Base-by-base conservation (phyloP, 495 filamentous ascomycete species). In the Tirmania nivea region DNA sequence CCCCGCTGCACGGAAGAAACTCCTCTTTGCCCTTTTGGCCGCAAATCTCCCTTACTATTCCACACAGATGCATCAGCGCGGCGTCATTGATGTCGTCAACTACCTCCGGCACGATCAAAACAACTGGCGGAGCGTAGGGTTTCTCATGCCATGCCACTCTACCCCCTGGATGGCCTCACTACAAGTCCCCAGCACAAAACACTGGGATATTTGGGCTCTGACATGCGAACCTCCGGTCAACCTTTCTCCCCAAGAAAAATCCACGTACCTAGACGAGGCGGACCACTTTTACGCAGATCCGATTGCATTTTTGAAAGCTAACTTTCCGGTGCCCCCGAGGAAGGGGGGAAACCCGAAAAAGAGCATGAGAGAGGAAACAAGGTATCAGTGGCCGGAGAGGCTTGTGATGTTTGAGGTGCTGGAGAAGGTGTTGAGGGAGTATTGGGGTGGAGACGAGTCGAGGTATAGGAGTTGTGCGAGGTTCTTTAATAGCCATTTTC, bases 111-210 rank as follows among this genome's bases (percentile, higher is more conserved):
- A 70, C 14, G 78, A 84, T 49, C 51, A 59, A 25, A 49, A 61
- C 45, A 48, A 63, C 36, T 68, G 73, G 34, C 78, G 81, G 34
- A 86, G 84, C 37, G 81, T 78, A 8, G 84, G 80, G 4, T 95
- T 96, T 68, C 73, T 97, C n/a, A 94, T 90, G 74, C 90, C 92
- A 14, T 97, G 90, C 68, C 92, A 97, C 70, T 83, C 82, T 58
- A 95, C 88, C 9, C 89, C 90, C n/a, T 97, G 90, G 92, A 82
- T 86, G 54, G 84, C 80, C 7, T 85, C 88, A 62, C 73, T 96
- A 35, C 48, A 50, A 50, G 16, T 50, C 6, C 48, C 2, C 48
- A 12, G 74, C 85, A 60, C 75, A 84, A 0, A 25, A 20, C 67
- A 69, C 48, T 78, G 94, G 31, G 68, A 78, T 53, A 86, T 86